A percentile compares a stretch with the other conserved stretches of the same genome.
phyloP scores from a whole-genome alignment of 352 stramenopile genomes.

The Thalassiosira delicatula region DNA sequence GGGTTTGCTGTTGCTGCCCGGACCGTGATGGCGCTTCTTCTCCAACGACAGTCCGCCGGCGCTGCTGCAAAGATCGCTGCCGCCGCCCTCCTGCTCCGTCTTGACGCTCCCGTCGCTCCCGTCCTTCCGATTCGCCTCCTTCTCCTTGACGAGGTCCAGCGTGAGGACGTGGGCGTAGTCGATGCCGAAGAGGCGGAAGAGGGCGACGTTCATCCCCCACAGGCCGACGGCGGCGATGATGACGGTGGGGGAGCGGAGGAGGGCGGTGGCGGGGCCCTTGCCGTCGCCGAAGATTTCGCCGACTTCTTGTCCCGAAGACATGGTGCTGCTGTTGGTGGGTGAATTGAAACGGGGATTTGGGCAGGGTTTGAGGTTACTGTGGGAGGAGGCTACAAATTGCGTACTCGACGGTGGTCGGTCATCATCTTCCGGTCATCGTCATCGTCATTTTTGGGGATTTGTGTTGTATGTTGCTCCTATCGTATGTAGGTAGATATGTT shows the following conservation, averaged over 20 bases:
- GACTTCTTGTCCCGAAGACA: slow-evolving; percentile 82
- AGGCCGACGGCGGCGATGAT: slow-evolving; percentile 78
- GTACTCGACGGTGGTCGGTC: neutral
- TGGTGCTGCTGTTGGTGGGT: slow-evolving; percentile 19
- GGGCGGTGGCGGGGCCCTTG: slow-evolving; percentile 70
- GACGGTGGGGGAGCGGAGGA: slow-evolving; percentile 77
- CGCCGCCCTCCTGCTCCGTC: slow-evolving; percentile 14
- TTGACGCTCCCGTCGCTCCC: slow-evolving; percentile 33
- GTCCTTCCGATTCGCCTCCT: slow-evolving; percentile 19
- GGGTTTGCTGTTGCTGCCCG: slow-evolving; percentile 8
- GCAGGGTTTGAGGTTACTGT: neutral
- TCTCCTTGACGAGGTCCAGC: slow-evolving; percentile 75
- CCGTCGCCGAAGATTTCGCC: slow-evolving; percentile 80
- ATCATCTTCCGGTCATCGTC: neutral
- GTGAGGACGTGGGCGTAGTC: slow-evolving; percentile 76
- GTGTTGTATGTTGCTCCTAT: too few species aligned
- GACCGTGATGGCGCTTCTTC: slow-evolving; percentile 5
- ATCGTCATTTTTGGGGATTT: too few species aligned
- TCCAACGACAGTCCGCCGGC: neutral
- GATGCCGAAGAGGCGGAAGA: slow-evolving; percentile 78
- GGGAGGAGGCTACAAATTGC: neutral
- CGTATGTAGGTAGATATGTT: too few species aligned
- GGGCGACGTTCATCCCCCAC: slow-evolving; percentile 84
- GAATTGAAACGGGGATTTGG: neutral
- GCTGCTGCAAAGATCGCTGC: slow-evolving; percentile 1